Base-by-base conservation (phyloP, 805 yeast species). In the Hanseniaspora valbyensis region DNA sequence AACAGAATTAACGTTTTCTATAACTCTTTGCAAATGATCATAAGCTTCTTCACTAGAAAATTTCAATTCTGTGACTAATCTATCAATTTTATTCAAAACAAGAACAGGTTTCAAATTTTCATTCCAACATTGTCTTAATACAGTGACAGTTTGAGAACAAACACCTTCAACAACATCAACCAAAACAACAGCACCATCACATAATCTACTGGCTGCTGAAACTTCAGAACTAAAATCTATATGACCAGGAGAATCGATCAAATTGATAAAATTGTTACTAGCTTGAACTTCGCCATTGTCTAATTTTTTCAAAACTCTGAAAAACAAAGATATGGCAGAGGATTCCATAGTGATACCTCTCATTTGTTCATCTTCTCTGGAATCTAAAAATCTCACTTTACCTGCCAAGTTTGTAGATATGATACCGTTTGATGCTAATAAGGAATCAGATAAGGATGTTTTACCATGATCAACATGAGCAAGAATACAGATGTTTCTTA, bases 381-480 rank as follows among this genome's bases (percentile, higher is more conserved):
- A 83, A 61, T 92, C 99, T 49, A 92, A 69, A 61, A 83, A 92
- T 54, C 98, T 71, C 48, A 92, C 88, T 61, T 88, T 89, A 29
- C 98, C 99, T 1, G 96, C 98, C 76, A 89, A 74, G 61, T 90
- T 73, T 57, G 83, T 95, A 0, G 98, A 90, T 41, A 92, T 88
- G 63, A 92, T 88, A 45, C 98, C 98, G 66, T 94, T 92, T 33
- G 95, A 83, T 24, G 98, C 97, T 36, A 92, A 68, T 43, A 92
- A 69, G 9, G 95, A 83, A 65, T 92, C 99, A 40, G 95, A 83
- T 29, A 92, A 70, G 1, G 97, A 86, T 0, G 99, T 92, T 67
- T 92, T 92, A 25, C 99, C 99, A 62, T 92, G 99, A 64, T 92
- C 99, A 22, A 92, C 98, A 66, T 92, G 99, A 0, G 99, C 99